Base-by-base conservation (phyloP, 179 eudicot genomes). In the Silene noctiflora region DNA sequence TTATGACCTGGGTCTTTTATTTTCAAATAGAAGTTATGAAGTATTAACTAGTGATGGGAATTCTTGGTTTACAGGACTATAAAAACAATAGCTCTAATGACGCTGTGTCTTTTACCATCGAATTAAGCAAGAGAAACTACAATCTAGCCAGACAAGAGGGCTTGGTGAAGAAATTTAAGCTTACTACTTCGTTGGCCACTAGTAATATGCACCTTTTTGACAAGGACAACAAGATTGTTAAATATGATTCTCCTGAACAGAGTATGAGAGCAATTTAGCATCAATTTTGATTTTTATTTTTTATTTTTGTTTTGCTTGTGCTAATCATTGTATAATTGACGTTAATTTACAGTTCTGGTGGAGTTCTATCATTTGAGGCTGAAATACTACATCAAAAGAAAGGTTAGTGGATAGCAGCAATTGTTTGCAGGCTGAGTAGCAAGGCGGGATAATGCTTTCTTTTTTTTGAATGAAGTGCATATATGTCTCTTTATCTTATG, bases 131-230 rank as follows among this genome's bases (percentile, higher is more conserved):
- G 75, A 82, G 78, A 58, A 87, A 87, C 77, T 70, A 91, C 84
- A 66, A 55, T 33, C 70, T 75, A 51, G 98, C 93, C 76, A 86
- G 77, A 83, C 88, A 91, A 79, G 97, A 91, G 80, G 98, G 96
- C 17, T 73, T 94, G 87, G 67, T 89, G 73, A 92, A 94, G 88
- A 94, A 88, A 78, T 92, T 94, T 70, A 94, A 89, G 89, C 88
- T 94, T 55, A 89, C 93, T 3, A 87, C 83, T 61, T 76, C 89
- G 22, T 86, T 94, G 77, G 87, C 88, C 88, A 94, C 94, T 7
- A 90, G 88, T 72, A 94, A 94, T 87, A 94, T 94, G 98, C 98
- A 94, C 79, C 88, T 94, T 17, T 94, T 94, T 77, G 95, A 91
- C 53, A 69, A 85, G n/a, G 86, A 87, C 16, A 97, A 97, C 76